These are phyloP conservation scores for Volvox reticuliferus DNA, from an alignment of 139 green algal genomes.

Conservation along the genomic window DNA sequence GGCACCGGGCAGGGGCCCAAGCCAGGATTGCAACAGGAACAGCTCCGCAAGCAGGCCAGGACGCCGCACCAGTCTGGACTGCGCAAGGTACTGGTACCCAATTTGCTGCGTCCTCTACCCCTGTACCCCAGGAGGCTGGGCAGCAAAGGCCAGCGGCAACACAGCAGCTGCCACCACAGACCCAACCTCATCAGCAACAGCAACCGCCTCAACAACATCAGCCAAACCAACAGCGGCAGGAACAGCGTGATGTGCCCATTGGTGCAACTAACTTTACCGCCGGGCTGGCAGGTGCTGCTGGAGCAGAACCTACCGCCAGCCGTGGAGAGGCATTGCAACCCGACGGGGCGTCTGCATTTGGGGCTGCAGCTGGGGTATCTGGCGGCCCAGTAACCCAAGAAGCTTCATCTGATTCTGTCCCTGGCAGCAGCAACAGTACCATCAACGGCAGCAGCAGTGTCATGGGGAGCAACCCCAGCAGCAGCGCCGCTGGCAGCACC, in stretches of 20 bases:
- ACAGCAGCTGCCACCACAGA: slow-evolving; percentile 14
- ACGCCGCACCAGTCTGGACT: not conserved
- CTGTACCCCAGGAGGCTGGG: not conserved
- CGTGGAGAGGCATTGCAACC: not conserved
- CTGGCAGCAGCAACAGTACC: not conserved
- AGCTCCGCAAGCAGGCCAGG: not conserved
- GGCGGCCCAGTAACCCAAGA: not conserved
- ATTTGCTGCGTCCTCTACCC: not conserved
- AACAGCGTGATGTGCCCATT: not conserved
- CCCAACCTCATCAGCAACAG: not conserved
- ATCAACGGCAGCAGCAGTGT: not conserved
- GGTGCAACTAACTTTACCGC: not conserved
- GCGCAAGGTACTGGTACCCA: not conserved
- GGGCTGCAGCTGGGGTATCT: not conserved
- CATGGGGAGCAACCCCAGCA: not conserved
- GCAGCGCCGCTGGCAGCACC: not conserved
- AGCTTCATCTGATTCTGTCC: not conserved
- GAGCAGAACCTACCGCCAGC: not conserved
- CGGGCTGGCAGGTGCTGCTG: not conserved
- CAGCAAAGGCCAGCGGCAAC: not conserved
- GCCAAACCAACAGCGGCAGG: not conserved
- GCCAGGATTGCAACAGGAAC: not conserved
- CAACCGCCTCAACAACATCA: not conserved
- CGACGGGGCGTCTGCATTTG: not conserved
- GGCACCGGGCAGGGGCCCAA: not conserved